Evolutionary conservation across 805 yeast genomes (phyloP).

Genomic region (Lipomyces spencermartinsiae): DNA sequence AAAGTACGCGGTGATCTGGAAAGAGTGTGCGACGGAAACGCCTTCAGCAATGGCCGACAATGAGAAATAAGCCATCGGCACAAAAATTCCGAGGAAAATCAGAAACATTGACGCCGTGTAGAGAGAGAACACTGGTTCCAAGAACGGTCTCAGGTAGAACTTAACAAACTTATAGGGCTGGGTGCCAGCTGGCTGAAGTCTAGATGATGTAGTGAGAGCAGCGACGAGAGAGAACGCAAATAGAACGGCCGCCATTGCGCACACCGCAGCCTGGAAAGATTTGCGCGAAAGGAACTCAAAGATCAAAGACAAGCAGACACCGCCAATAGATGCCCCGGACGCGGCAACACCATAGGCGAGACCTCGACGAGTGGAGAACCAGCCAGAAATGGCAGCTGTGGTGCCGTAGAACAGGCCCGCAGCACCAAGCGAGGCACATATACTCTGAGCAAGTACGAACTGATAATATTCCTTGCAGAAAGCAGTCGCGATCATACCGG

Average conservation of each 20-base stretch:
- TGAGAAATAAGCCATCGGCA: conserved; percentile 46
- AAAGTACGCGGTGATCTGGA: conserved; percentile 45
- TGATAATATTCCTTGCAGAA: conserved; percentile 56
- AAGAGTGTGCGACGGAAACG: conserved; percentile 32
- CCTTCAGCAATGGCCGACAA: conserved; percentile 42
- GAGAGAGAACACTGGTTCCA: conserved; percentile 41
- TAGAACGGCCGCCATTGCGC: conserved; percentile 56
- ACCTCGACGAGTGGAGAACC: conserved; percentile 54
- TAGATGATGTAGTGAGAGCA: conserved; percentile 38
- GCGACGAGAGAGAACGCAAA: conserved; percentile 42
- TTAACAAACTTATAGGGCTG: conserved; percentile 28
- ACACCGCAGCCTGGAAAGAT: conserved; percentile 58
- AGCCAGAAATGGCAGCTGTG: conserved; percentile 54
- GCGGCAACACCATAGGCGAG: conserved; percentile 56
- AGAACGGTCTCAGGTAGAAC: conserved; percentile 39
- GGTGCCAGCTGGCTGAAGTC: conserved; percentile 38
- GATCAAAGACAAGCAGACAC: conserved; percentile 53
- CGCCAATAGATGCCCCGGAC: conserved; percentile 60
- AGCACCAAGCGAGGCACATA: conserved; percentile 55
- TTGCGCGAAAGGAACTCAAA: conserved; percentile 46
- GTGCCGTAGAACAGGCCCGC: conserved; percentile 54
- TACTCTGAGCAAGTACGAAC: conserved; percentile 59
- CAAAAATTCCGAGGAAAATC: conserved; percentile 44
- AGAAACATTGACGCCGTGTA: conserved; percentile 40
- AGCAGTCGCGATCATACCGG: conserved; percentile 44